These are phyloP conservation scores for Lepidium aucheri DNA, from an alignment of 345 rosid genomes.

Conservation along the genomic window DNA sequence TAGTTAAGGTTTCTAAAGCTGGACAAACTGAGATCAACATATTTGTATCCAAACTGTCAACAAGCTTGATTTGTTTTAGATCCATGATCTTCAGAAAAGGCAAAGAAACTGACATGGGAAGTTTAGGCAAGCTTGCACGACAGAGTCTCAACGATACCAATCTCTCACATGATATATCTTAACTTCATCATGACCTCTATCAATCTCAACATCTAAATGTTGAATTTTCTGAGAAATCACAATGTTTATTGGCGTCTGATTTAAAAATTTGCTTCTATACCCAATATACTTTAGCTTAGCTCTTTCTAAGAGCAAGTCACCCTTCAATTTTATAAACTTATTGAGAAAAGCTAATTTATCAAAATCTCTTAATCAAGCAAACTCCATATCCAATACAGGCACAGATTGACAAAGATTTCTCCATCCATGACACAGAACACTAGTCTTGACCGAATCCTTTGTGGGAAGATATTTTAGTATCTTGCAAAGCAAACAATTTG, in stretches of 20 bases:
- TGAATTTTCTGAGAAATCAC: not conserved
- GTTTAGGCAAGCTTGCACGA: not conserved
- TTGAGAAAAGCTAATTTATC: not conserved
- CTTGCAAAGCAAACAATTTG: not conserved
- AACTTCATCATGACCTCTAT: not conserved
- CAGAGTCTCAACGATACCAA: slow-evolving; percentile 2
- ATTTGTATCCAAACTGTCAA: not conserved
- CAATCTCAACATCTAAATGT: not conserved
- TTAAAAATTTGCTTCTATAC: not conserved
- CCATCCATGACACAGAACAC: not conserved
- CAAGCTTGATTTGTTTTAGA: not conserved
- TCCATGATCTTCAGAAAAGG: slow-evolving; percentile 5
- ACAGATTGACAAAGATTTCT: no score
- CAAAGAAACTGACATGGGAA: not conserved
- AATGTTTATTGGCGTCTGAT: not conserved
- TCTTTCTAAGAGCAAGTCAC: not conserved
- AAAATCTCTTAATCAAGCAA: no score
- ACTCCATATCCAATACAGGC: no score
- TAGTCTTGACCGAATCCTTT: not conserved
- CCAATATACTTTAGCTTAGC: not conserved
- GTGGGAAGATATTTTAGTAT: no score
- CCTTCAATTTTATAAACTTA: not conserved
- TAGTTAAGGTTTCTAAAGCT: not conserved
- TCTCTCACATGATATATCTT: slow-evolving; percentile 12
- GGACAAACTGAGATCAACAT: not conserved